Base-by-base conservation (phyloP, 257 asterid genomes). In the Forsythia viridissima region DNA sequence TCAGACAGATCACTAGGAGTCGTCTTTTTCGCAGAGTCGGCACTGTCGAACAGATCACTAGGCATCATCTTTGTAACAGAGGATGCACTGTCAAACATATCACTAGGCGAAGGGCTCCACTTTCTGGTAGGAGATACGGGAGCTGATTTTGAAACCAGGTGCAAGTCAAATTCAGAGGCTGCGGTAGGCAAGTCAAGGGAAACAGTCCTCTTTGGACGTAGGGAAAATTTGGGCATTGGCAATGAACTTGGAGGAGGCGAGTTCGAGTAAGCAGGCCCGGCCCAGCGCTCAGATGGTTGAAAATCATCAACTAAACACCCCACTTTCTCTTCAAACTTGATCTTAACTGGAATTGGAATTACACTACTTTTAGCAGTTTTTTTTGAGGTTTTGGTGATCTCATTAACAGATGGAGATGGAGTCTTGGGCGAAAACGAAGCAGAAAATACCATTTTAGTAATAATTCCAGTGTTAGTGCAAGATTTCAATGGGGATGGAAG, bases 171-270 rank as follows among this genome's bases (percentile, higher is more conserved):
- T 46, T 85, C 85, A 38, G 88, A 83, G 67, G 80, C 84, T 21
- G 87, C 51, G 20, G 83, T 57, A 55, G 91, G 97, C 79, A 92
- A 81, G 71, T 88, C 91, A 66, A 92, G 96, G 3, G 96, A 92
- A 70, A 86, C 95, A 1, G 96, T 83, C 82, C 98, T 78, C 72
- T 88, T 92, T 0, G 92, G 92, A 73, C 55, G 73, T 77, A 89
- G 6, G 0, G 92, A 85, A 77, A 93, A 93, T 21, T 86, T 91
- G 0, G 98, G 97, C 6, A 93, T 82, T 24, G 98, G 98, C 82
- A 93, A 79, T 9, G 94, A 92, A 80, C 98, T 91, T 3, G 98
- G 97, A 2, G 98, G 98, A 63, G 98, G 98, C 11, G 96, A 92
- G 63, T 85, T 85, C 0, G 93, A 92, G 73, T 93, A 93, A 10